Evolutionary conservation across 2,329 filamentous ascomycete genomes (phyloP), one percentile per base, ranked within the genome.

Genomic region (Arthrinium phaeospermum): DNA sequence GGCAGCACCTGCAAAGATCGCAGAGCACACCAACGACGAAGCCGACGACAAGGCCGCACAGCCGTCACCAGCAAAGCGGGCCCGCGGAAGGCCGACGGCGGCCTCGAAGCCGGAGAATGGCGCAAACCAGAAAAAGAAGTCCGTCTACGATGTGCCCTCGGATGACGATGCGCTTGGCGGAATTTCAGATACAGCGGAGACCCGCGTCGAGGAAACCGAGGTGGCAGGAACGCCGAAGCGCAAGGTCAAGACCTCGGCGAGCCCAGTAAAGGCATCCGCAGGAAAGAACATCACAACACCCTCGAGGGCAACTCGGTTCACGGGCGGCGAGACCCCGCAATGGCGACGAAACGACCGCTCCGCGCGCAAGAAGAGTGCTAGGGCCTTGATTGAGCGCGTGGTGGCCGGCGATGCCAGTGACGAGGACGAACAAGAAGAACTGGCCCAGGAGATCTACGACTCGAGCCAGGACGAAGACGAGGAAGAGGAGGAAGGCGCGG

Each of bases 351-450:
- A 94, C 75, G 94, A 98, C 82, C 91, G 93, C 68, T 98, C 95
- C 6, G 96, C 72, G n/a, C 71, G 71, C 61, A 74, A 74, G 44
- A 74, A 74, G 69, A 74, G 72, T 49, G 72, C 72, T 16, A 49
- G 71, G 24, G 72, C 72, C 24, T 49, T 74, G n/a, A 72, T 74
- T 49, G 91, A 95, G 78, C 91, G 91, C 61, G 91, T 91, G 8
- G 86, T 93, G 14, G 87, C 88, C 27, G 91, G 89, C 24, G 88
- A 86, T 12, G 86, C 87, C 37, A 92, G 90, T 77, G 92, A 95
- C 95, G 1, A 91, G 97, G 92, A 94, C 41, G 1, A 91, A 97
- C 92, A 94, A 41, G 91, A 92, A 6, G 90, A 93, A 70, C 84
- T 96, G 41, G 92, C 91, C 1, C 86, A 91, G 70, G 88, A 92